Conservation (phyloP, 257 asterid genomes). For the Fraxinus excelsior region DNA sequence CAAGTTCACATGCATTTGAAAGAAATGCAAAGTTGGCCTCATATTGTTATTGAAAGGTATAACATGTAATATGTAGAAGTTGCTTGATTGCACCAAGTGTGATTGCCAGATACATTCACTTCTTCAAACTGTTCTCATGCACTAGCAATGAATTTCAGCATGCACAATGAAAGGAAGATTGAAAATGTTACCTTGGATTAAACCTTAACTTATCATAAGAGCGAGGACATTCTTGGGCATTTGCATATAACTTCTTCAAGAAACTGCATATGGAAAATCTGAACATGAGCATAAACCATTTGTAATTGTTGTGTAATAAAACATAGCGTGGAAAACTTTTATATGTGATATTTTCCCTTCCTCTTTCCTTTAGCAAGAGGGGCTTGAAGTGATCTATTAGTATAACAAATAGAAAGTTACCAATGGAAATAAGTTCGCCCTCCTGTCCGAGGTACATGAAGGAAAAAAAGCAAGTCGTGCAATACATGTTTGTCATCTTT, state of each 20-base stretch:
- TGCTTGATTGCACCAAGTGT: constrained; percentile 11
- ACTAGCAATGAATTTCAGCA: constrained; percentile 8
- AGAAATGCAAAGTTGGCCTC: not conserved
- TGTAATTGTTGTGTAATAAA: constrained; percentile 1
- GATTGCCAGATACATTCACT: not conserved
- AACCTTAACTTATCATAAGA: constrained; percentile 91
- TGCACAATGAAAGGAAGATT: not conserved
- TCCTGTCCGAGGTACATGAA: constrained; percentile 96
- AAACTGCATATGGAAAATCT: constrained; percentile 53
- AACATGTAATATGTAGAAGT: not conserved
- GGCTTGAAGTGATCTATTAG: constrained; percentile 12
- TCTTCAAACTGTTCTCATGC: constrained; percentile 21
- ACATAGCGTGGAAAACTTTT: constrained; percentile 9
- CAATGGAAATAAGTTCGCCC: constrained; percentile 95
- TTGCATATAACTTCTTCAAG: constrained; percentile 75
- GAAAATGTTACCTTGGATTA: constrained; percentile 68
- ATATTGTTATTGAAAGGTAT: constrained; percentile 10
- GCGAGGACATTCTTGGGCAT: constrained; percentile 83
- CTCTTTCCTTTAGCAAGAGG: constrained; percentile 6
- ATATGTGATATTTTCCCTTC: not conserved
- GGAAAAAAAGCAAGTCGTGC: constrained; percentile 90
- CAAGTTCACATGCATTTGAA: constrained; percentile 8
- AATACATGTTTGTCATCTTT: constrained; percentile 62
- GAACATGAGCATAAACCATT: constrained; percentile 20
- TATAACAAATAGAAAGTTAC: constrained; percentile 37